A percentile compares a stretch with the other conserved stretches of the same genome.
These are phyloP conservation scores for Vachellia pachyceras DNA, from an alignment of 306 rosid species.

Conservation along the genomic window DNA sequence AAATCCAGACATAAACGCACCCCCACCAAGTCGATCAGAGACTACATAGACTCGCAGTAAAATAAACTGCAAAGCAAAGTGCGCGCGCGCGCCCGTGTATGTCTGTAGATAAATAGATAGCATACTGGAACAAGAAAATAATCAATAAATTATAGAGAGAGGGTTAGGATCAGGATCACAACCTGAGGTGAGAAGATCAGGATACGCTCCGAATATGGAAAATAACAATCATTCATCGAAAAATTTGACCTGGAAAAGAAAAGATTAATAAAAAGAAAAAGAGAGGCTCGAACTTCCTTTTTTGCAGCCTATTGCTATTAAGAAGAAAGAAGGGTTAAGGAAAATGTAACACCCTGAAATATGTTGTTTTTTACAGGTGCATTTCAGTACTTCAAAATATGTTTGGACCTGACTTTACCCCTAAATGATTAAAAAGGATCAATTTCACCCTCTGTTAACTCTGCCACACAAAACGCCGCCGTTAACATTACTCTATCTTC, in stretches of 20 bases:
- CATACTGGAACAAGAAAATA: slow-evolving; percentile 31
- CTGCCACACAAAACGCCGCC: too few species aligned
- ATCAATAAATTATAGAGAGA: slow-evolving; percentile 33
- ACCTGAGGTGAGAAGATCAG: slow-evolving; percentile 34
- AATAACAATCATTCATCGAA: slow-evolving; percentile 42
- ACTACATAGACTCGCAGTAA: slow-evolving; percentile 15
- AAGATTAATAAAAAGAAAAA: not conserved
- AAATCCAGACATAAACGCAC: slow-evolving; percentile 42
- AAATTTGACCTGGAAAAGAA: slow-evolving; percentile 37
- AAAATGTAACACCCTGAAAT: too few species aligned
- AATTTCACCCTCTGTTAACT: too few species aligned
- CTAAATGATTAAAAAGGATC: too few species aligned
- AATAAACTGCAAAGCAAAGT: not conserved
- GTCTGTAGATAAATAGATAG: fast-evolving
- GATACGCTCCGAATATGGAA: slow-evolving; percentile 39
- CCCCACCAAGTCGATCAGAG: slow-evolving; percentile 30
- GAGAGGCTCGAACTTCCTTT: slow-evolving; percentile 3
- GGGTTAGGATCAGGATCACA: slow-evolving; percentile 22
- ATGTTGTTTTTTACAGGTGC: too few species aligned
- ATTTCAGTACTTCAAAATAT: too few species aligned
- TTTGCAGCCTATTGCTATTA: slow-evolving; percentile 14
- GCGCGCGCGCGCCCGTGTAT: not conserved
- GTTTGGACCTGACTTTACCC: too few species aligned
- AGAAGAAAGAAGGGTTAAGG: not conserved
- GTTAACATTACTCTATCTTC: too few species aligned